Percentiles rank a stretch among this genome's conserved stretches.
Conservation (phyloP, 2,329 filamentous ascomycete genomes). For the Ceratocystis harringtonii region DNA sequence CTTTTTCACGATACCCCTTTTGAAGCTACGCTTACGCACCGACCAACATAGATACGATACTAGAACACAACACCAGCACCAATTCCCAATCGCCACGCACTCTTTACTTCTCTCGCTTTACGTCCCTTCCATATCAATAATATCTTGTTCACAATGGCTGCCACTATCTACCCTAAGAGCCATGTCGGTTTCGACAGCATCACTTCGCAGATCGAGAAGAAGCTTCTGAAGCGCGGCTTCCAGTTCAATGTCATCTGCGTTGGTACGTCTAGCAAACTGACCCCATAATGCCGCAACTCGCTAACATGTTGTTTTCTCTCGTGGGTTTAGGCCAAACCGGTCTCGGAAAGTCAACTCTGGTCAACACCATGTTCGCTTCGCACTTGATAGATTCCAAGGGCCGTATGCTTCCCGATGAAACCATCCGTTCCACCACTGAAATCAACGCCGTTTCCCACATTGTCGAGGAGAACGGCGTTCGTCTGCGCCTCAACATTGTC, state of each 20-base stretch:
- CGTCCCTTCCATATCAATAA: constrained; percentile 22
- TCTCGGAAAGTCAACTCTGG: constrained; percentile 94
- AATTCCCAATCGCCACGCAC: background rate
- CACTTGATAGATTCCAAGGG: constrained; percentile 99
- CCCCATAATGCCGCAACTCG: background rate
- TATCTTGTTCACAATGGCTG: constrained; percentile 33
- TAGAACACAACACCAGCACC: constrained; percentile 19
- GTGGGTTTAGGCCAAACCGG: constrained; percentile 70
- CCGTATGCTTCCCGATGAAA: constrained; percentile 80
- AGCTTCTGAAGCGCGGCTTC: constrained; percentile 98
- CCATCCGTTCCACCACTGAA: constrained; percentile 88
- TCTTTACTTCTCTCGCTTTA: constrained; percentile 8
- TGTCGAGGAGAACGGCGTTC: constrained; percentile 98
- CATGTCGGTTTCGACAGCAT: constrained; percentile 99
- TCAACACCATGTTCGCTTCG: constrained; percentile 99
- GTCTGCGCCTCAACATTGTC: constrained; percentile 94
- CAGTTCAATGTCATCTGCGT: constrained; percentile 99
- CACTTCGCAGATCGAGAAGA: constrained; percentile 97
- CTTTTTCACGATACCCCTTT: constrained; percentile 17
- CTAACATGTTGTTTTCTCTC: constrained; percentile 8
- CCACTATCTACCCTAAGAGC: constrained; percentile 75
- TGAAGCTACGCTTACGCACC: constrained; percentile 12
- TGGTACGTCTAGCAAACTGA: constrained; percentile 48
- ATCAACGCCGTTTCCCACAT: constrained; percentile 97
- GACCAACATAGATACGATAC: constrained; percentile 20